Evolutionary conservation across 148 eudicot genomes (phyloP).

Genomic region (Heliamphora exappendiculata): DNA sequence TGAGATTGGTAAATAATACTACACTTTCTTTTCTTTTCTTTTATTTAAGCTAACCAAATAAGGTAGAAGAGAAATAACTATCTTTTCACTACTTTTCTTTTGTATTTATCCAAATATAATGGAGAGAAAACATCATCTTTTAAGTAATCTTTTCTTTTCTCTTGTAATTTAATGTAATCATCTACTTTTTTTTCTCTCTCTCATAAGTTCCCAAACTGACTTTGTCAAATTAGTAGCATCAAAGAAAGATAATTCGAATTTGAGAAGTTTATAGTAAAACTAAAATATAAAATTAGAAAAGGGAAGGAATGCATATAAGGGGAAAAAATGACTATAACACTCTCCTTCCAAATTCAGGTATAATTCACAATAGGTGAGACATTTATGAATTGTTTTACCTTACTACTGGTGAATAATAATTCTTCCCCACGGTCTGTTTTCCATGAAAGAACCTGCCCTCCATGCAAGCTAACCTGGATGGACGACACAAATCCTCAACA

Average conservation of each 20-base stretch:
- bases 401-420: constrained; percentile 69
- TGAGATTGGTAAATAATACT: too few relatives aligned
- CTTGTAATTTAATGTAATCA: too few relatives aligned
- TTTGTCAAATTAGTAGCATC: not conserved
- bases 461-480: constrained; percentile 76
- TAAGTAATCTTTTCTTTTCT: too few relatives aligned
- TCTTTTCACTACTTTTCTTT: too few relatives aligned
- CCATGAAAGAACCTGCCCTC: constrained; percentile 97
- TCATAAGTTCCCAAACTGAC: too few relatives aligned
- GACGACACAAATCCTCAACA: constrained; percentile 13
- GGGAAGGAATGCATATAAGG: not conserved
- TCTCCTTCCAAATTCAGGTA: not conserved
- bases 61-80: too few relatives aligned
- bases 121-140: too few relatives aligned
- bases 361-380: not conserved
- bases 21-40: too few relatives aligned
- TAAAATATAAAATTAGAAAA: not conserved
- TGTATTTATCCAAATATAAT: too few relatives aligned
- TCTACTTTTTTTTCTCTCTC: too few relatives aligned
- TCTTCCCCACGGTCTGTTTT: constrained; percentile 79
- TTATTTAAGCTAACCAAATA: too few relatives aligned
- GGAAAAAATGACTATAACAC: not conserved
- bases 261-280: not conserved
- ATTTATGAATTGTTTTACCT: constrained; percentile 33
- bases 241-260: not conserved